Percentiles rank a stretch among this genome's conserved stretches.
phyloP scores from a whole-genome alignment of 768 basidiomycete species.

The Tulasnella sp. region DNA sequence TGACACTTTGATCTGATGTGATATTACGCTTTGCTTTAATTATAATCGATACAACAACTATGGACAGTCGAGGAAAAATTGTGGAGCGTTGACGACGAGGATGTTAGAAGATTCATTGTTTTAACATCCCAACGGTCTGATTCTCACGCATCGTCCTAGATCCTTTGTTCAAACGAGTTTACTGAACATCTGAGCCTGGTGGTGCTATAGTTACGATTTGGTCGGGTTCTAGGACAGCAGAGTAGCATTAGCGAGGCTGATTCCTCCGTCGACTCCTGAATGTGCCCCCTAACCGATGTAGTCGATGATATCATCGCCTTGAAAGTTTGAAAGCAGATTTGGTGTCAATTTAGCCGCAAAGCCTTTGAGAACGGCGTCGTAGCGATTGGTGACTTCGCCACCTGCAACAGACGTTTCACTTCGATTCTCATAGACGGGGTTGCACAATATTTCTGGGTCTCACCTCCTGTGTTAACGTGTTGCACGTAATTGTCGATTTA shows the following conservation, averaged over 20 bases:
- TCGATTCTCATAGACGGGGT: no score
- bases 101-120: not conserved
- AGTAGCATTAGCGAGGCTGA: not conserved
- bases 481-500: slow-evolving; percentile 18
- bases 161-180: not conserved
- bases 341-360: not conserved
- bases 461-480: slow-evolving; percentile 1
- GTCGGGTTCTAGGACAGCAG: not conserved
- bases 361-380: not conserved
- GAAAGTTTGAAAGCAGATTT: not conserved
- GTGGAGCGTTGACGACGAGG: not conserved
- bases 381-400: not conserved
- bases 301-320: slow-evolving; percentile 6
- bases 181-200: not conserved
- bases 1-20: no score
- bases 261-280: not conserved
- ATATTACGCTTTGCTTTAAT: not conserved
- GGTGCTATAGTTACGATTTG: not conserved
- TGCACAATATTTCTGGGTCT: no score
- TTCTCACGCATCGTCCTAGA: not conserved
- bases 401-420: not conserved
- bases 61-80: not conserved
- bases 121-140: not conserved
- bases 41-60: not conserved
- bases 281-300: slow-evolving; percentile 1